Base-by-base conservation (phyloP, 1,139 yeast species). In the Candida tropicalis region DNA sequence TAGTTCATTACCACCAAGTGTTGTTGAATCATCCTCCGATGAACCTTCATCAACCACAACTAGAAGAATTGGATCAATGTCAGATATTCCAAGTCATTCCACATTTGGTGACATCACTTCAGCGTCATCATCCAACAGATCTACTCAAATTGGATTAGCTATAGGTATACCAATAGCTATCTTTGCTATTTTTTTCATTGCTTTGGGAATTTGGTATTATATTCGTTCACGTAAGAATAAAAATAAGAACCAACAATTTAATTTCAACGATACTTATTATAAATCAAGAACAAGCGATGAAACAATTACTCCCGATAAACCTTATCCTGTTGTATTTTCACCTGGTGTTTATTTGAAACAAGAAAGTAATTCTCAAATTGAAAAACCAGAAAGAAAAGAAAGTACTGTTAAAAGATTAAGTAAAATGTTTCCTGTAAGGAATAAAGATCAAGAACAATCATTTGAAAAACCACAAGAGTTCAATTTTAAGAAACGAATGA, bases 151-250 rank as follows among this genome's bases (percentile, higher is more conserved):
- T 16, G 77, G 77, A 0, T 55, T 73, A 41, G 75, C 76, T 3
- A 57, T 73, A 5, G 77, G 77, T 0, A 62, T 73, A n/a, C 78
- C 78, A 2, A 52, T 70, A 5, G 73, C 73, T 0, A 52, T 68
- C 5, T 53, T 70, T 11, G 54, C 57, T 0, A 18, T 70, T 3
- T 56, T 69, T 20, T 48, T 62, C 1, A 40, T 64, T 3, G 56
- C 57, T 3, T 52, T 62, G 4, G 56, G 63, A 4, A 54, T 55
- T 5, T 50, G 53, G 53, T 48, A 47, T 8, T 62, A 62, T 47
- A 54, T 56, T 32, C 54, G 59, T 16, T 42, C 53, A 32, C 53
- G 58, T 33, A 56, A 51, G 28, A 52, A 53, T 18, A 51, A 51
- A 22, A 53, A 56, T 35, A 23, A 31, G 26, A 10, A 25, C 28